These are phyloP conservation scores for sorghum (Sorghum bicolor) DNA, from an alignment of 176 grass and related monocot genomes.

Conservation along the genomic window Sorghum_bicolor_NCBIv3 NC_012876.2:63493501-63494000, in stretches of 20 bases:
- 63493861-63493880: slow-evolving; percentile 47
- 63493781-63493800: background rate
- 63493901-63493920: slow-evolving; percentile 95
- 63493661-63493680: slow-evolving; percentile 80
- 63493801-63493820: slow-evolving; percentile 57
- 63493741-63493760: slow-evolving; percentile 52
- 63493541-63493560: background rate
- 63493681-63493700: slow-evolving; percentile 78
- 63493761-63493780: slow-evolving; percentile 34
- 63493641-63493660: slow-evolving; percentile 48
- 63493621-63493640: slow-evolving; percentile 70
- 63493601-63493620: slow-evolving; percentile 58
- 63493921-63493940: slow-evolving; percentile 54
- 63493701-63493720: slow-evolving; percentile 82
- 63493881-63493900: slow-evolving; percentile 88
- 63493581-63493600: slow-evolving; percentile 40
- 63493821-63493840: slow-evolving; percentile 76
- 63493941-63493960: slow-evolving; percentile 49
- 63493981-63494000: slow-evolving; percentile 50
- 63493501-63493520: too few species aligned
- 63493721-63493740: slow-evolving; percentile 80
- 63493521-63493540: too few species aligned
- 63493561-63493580: background rate
- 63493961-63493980: slow-evolving; percentile 69
- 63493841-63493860: slow-evolving; percentile 62